phyloP scores from a whole-genome alignment of 345 rosid species.

The Salix caprea region DNA sequence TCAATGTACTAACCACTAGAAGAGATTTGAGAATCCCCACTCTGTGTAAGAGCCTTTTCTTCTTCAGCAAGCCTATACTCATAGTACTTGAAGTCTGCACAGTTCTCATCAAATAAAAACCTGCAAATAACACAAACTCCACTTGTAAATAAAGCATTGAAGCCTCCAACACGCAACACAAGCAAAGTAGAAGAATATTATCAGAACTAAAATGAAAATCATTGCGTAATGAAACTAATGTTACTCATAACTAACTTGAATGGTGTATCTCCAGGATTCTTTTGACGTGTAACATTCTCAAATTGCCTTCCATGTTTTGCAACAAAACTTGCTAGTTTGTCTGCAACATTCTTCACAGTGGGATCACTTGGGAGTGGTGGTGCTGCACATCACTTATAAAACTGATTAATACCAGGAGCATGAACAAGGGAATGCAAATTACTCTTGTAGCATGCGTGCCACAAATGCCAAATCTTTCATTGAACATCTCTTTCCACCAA shows the following conservation, averaged over 20 bases:
- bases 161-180: neutral
- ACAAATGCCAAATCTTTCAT: slow-evolving; percentile 88
- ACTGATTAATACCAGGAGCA: slow-evolving; percentile 98
- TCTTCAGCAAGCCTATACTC: slow-evolving; percentile 72
- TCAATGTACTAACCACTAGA: slow-evolving; percentile 42
- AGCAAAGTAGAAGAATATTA: slow-evolving; percentile 1
- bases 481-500: slow-evolving; percentile 92
- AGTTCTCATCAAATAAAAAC: slow-evolving; percentile 77
- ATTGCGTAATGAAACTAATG: neutral
- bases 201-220: slow-evolving; percentile 6
- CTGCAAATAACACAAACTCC: slow-evolving; percentile 35
- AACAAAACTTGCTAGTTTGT: slow-evolving; percentile 95
- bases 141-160: neutral
- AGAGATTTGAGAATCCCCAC: slow-evolving; percentile 44
- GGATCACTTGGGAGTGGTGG: slow-evolving; percentile 83
- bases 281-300: slow-evolving; percentile 85
- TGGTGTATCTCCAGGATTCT: slow-evolving; percentile 95
- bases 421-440: slow-evolving; percentile 97
- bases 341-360: slow-evolving; percentile 94
- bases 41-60: slow-evolving; percentile 54
- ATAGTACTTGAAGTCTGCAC: slow-evolving; percentile 83
- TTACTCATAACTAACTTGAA: slow-evolving; percentile 56
- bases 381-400: slow-evolving; percentile 99
- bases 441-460: slow-evolving; percentile 92
- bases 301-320: slow-evolving; percentile 96